Percentiles rank a stretch among this genome's conserved stretches.
Conservation (phyloP, 306 rosid species). For the Herpetospermum pedunculosum region DNA sequence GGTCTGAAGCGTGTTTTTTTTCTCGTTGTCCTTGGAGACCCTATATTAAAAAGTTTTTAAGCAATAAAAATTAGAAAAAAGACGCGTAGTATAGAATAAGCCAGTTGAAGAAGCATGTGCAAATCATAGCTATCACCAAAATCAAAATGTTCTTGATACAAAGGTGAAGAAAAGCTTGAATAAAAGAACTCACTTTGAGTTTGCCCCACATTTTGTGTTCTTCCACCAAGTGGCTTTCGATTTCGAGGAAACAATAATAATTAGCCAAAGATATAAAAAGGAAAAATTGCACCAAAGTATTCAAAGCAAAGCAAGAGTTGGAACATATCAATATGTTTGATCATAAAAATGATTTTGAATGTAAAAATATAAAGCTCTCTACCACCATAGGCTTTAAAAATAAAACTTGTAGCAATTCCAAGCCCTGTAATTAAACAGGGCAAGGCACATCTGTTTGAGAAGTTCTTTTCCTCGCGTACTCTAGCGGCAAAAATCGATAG, state of each 20-base stretch:
- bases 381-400: neutral
- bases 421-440: neutral
- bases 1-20: constrained; percentile 37
- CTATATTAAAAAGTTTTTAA: constrained; percentile 12
- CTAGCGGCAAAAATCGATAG: neutral
- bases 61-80: neutral
- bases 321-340: neutral
- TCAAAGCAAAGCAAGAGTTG: neutral
- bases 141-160: neutral
- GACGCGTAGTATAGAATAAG: neutral
- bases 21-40: constrained; percentile 7
- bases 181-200: constrained; percentile 3
- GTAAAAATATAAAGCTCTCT: neutral
- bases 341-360: neutral
- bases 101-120: constrained; percentile 5
- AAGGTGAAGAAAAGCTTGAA: neutral
- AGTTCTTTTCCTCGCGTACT: neutral
- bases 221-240: neutral
- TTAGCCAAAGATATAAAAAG: neutral
- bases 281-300: neutral
- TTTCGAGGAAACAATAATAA: neutral
- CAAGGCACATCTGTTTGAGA: neutral
- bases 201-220: neutral
- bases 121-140: neutral
- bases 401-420: neutral